These are phyloP conservation scores for Phytophthora colocasiae DNA, from an alignment of 352 stramenopile genomes.

Conservation along the genomic window DNA sequence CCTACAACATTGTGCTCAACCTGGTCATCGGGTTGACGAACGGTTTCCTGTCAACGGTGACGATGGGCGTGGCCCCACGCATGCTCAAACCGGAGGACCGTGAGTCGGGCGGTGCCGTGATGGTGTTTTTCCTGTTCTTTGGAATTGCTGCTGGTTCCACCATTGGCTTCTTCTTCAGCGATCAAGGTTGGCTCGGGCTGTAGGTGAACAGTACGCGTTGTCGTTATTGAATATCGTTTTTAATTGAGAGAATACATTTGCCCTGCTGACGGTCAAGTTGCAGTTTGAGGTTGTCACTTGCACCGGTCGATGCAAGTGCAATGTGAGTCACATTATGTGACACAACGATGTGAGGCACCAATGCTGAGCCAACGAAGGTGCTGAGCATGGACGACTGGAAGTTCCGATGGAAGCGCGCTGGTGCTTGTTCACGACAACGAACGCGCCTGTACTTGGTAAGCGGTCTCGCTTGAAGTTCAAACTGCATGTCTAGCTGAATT, in stretches of 20 bases:
- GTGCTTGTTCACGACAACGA: not conserved
- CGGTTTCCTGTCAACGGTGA: constrained; percentile 68
- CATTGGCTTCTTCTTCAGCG: constrained; percentile 56
- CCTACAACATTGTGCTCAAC: constrained; percentile 58
- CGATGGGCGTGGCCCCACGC: constrained; percentile 62
- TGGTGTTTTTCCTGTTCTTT: constrained; percentile 68
- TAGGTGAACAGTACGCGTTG: constrained; percentile 18
- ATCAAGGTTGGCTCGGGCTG: constrained; percentile 54
- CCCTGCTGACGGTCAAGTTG: no score
- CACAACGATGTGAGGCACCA: constrained; percentile 1
- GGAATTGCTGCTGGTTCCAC: constrained; percentile 55
- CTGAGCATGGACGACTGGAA: not conserved
- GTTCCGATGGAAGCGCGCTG: not conserved
- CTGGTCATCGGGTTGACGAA: constrained; percentile 60
- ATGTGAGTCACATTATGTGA: not conserved
- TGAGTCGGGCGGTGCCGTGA: constrained; percentile 62
- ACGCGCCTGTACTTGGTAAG: constrained; percentile 1
- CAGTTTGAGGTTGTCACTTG: no score
- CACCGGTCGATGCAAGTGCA: constrained; percentile 15
- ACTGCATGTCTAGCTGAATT: constrained; percentile 5
- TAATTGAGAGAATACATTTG: not conserved
- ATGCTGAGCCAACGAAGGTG: not conserved
- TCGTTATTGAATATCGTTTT: constrained; percentile 7
- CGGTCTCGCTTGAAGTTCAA: constrained; percentile 1
- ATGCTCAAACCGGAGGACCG: constrained; percentile 63